phyloP scores from a whole-genome alignment of 306 rosid genomes.

The Sicyos baderoa region DNA sequence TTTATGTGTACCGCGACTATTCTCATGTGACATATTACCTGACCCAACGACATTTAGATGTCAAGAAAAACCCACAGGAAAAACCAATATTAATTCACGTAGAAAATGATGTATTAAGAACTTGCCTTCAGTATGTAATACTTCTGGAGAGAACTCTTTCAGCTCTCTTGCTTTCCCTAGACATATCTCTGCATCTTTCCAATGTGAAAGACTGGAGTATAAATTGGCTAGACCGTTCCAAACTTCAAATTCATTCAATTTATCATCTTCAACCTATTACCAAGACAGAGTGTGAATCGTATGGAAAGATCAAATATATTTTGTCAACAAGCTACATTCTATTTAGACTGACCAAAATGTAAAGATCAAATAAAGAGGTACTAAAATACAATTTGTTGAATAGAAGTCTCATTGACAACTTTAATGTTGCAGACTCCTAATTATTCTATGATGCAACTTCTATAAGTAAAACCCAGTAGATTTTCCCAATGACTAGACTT shows the following conservation, averaged over 20 bases:
- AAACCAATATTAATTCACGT: background rate
- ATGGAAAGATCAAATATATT: background rate
- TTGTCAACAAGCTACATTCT: background rate
- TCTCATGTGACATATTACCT: no score
- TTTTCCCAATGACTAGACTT: background rate
- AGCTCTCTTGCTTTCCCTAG: slow-evolving; percentile 72
- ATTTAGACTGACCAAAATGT: background rate
- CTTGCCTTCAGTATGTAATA: slow-evolving; percentile 69
- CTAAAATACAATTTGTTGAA: background rate
- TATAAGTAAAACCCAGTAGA: background rate
- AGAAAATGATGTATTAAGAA: slow-evolving; percentile 19
- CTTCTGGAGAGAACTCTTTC: slow-evolving; percentile 50
- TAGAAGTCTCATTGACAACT: background rate
- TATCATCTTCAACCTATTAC: slow-evolving; percentile 57
- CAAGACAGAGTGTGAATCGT: background rate
- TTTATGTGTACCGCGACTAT: no score
- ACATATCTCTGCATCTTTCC: slow-evolving; percentile 93
- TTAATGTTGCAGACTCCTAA: background rate
- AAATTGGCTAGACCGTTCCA: slow-evolving; percentile 91
- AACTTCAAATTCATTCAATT: slow-evolving; percentile 63
- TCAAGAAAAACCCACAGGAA: no score
- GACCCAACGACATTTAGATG: no score
- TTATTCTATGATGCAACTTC: background rate
- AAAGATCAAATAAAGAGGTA: background rate
- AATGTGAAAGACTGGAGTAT: slow-evolving; percentile 77